Conservation (phyloP, 2,329 filamentous ascomycete species). For the Septoria linicola region DNA sequence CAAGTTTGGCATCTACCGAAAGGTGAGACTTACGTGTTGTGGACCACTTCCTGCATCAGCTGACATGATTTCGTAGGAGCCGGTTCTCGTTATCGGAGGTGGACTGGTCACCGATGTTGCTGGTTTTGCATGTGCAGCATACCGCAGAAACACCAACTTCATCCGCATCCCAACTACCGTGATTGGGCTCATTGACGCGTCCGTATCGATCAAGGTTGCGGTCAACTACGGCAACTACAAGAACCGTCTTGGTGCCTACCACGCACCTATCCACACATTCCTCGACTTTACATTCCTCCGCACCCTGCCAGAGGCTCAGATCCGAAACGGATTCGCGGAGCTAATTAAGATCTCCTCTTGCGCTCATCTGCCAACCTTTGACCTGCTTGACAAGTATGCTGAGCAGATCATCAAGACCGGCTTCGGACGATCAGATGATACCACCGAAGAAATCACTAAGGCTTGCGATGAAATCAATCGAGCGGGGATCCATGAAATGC, state of each 20-base stretch:
- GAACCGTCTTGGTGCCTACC: slow-evolving; percentile 71
- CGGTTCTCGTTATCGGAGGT: slow-evolving; percentile 65
- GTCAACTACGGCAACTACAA: slow-evolving; percentile 77
- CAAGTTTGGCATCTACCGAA: slow-evolving; percentile 63
- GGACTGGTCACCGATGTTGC: slow-evolving; percentile 72
- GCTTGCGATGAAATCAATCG: slow-evolving; percentile 67
- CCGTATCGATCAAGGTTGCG: slow-evolving; percentile 74
- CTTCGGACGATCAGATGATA: slow-evolving; percentile 62
- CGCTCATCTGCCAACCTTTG: slow-evolving; percentile 64
- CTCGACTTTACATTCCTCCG: slow-evolving; percentile 72
- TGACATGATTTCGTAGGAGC: slow-evolving; percentile 49
- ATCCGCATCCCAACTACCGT: slow-evolving; percentile 73
- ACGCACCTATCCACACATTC: slow-evolving; percentile 68
- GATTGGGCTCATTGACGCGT: slow-evolving; percentile 72
- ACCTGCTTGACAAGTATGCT: slow-evolving; percentile 67
- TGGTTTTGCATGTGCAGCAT: slow-evolving; percentile 70
- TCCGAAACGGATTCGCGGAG: slow-evolving; percentile 72
- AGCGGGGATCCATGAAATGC: slow-evolving; percentile 70
- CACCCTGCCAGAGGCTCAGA: slow-evolving; percentile 64
- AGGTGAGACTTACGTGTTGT: slow-evolving; percentile 35
- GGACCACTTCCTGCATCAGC: slow-evolving; percentile 5
- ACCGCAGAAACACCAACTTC: slow-evolving; percentile 70
- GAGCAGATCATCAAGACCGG: slow-evolving; percentile 64
- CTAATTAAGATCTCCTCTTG: slow-evolving; percentile 74
- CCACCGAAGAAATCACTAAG: slow-evolving; percentile 55